Conservation (phyloP, 2,329 filamentous ascomycete species). For the Sclerotiophoma versabilis region DNA sequence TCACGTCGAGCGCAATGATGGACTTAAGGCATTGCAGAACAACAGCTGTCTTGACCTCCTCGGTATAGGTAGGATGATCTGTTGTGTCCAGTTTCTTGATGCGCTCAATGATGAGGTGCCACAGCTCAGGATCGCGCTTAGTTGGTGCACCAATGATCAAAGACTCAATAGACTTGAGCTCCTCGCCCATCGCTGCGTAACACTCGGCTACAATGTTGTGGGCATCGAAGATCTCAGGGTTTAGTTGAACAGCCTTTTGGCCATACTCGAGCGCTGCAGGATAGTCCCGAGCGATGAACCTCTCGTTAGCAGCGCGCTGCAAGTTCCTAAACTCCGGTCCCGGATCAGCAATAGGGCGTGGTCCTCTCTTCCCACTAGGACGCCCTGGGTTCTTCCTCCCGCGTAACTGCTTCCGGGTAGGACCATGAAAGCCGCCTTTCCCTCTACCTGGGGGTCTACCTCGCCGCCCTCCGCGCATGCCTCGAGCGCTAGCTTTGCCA, state of each 20-base stretch:
- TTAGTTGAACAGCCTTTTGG: conserved; percentile 50
- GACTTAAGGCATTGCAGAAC: conserved; percentile 48
- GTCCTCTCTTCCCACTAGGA: conserved; percentile 48
- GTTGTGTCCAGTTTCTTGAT: conserved; percentile 55
- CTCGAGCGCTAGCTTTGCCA: conserved; percentile 24
- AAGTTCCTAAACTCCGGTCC: conserved; percentile 74
- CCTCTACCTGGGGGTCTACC: conserved; percentile 37
- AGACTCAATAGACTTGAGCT: conserved; percentile 63
- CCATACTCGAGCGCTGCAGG: conserved; percentile 52
- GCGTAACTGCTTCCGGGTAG: conserved; percentile 24
- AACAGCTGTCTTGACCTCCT: conserved; percentile 36
- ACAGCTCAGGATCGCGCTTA: conserved; percentile 63
- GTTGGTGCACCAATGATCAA: conserved; percentile 66
- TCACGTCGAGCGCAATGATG: conserved; percentile 61
- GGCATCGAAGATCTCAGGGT: conserved; percentile 69
- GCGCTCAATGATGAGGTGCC: conserved; percentile 64
- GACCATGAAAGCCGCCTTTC: conserved; percentile 30
- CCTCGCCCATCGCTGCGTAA: conserved; percentile 62
- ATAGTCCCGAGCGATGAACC: conserved; percentile 69
- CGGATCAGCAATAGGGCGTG: conserved; percentile 68
- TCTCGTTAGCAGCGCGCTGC: conserved; percentile 70
- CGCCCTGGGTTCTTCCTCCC: conserved; percentile 36
- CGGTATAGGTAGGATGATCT: conserved; percentile 38
- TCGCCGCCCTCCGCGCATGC: conserved; percentile 29
- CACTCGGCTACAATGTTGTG: conserved; percentile 68